phyloP scores from a whole-genome alignment of 2,329 filamentous ascomycete genomes.

The Lasiodiplodia sp. region DNA sequence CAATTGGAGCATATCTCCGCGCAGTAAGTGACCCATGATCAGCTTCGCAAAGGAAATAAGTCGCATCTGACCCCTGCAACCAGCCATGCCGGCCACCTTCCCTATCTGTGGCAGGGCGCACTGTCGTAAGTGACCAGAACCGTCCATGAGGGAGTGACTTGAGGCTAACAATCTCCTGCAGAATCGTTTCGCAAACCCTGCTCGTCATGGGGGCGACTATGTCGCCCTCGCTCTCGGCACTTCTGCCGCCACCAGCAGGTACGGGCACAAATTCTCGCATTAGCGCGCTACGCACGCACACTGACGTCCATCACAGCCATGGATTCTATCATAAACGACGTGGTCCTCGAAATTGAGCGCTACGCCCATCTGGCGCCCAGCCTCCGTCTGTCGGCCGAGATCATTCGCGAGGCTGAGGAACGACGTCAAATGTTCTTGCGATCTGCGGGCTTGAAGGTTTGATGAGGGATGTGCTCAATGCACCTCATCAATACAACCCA shows the following conservation, averaged over 20 bases:
- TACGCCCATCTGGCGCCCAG: conserved; percentile 80
- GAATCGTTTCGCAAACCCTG: conserved; percentile 81
- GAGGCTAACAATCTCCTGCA: conserved; percentile 44
- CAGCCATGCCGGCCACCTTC: conserved; percentile 82
- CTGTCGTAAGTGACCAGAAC: conserved; percentile 54
- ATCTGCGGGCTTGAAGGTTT: conserved; percentile 37
- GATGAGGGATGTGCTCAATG: conserved; percentile 6
- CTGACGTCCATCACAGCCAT: conserved; percentile 55
- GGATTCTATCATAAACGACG: conserved; percentile 79
- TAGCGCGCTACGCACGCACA: not conserved
- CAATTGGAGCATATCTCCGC: conserved; percentile 81
- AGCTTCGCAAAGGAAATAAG: conserved; percentile 9
- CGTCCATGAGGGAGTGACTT: not conserved
- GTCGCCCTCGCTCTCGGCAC: conserved; percentile 73
- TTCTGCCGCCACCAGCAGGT: conserved; percentile 61
- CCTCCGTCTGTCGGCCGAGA: conserved; percentile 77
- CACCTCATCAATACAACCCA: conserved; percentile 17
- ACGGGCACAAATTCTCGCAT: not conserved
- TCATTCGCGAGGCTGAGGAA: conserved; percentile 78
- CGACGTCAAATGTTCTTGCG: conserved; percentile 68
- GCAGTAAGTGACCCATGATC: conserved; percentile 64
- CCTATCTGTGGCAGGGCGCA: conserved; percentile 85
- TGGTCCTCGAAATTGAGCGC: conserved; percentile 76
- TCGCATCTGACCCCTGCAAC: conserved; percentile 27
- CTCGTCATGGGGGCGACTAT: conserved; percentile 86